Evolutionary conservation across 768 basidiomycete genomes (phyloP).

Genomic region (Boletus subparvulus): DNA sequence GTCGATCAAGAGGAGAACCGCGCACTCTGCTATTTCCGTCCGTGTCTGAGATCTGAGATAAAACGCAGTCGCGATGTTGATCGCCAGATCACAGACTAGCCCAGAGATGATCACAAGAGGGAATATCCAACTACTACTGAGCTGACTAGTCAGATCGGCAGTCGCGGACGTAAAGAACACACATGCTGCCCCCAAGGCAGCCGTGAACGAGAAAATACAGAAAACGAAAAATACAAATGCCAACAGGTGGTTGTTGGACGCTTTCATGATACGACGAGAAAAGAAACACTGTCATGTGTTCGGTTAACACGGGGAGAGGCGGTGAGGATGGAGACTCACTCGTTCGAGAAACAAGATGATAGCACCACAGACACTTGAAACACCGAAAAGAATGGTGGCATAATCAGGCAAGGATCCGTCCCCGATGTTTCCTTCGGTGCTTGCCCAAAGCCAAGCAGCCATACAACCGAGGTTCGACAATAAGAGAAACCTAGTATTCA

Average conservation of each 20-base stretch:
- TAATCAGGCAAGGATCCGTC: slow-evolving; percentile 8
- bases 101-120: slow-evolving; percentile 18
- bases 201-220: slow-evolving; percentile 24
- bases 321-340: slow-evolving; percentile 5
- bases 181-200: slow-evolving; percentile 19
- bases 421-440: not conserved
- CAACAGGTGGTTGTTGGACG: slow-evolving; percentile 15
- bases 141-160: slow-evolving; percentile 5
- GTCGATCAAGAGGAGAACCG: not conserved
- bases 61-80: slow-evolving; percentile 5
- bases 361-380: slow-evolving; percentile 16
- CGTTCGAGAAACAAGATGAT: slow-evolving; percentile 15
- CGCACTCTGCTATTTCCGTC: slow-evolving; percentile 9
- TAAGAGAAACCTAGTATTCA: slow-evolving; percentile 13
- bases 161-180: slow-evolving; percentile 14
- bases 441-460: slow-evolving; percentile 23
- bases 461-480: slow-evolving; percentile 17
- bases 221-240: slow-evolving; percentile 10
- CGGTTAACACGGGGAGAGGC: not conserved
- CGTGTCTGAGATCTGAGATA: slow-evolving; percentile 8
- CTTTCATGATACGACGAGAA: slow-evolving; percentile 14
- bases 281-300: slow-evolving; percentile 19
- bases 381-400: slow-evolving; percentile 16
- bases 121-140: slow-evolving; percentile 16
- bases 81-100: slow-evolving; percentile 18